Conservation (phyloP, 1,284 basidiomycete genomes). For the Apiotrichum veenhuisii region DNA sequence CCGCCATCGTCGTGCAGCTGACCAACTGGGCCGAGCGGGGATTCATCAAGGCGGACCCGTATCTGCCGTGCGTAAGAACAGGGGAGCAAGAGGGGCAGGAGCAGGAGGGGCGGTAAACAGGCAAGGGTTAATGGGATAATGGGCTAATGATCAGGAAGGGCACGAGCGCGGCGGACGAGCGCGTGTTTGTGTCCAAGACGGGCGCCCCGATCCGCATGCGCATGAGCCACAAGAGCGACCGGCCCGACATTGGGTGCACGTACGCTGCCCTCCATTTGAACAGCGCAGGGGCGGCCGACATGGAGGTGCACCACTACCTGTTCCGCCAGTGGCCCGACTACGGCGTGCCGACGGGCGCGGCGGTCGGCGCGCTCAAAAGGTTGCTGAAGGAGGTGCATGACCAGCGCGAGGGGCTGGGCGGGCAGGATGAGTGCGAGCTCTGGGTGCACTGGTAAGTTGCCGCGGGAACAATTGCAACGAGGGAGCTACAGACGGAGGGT, state of each 20-base stretch:
- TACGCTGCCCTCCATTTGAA: slow-evolving; percentile 14
- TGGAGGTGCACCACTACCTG: slow-evolving; percentile 35
- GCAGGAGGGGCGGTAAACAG: not conserved
- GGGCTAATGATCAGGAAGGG: no score
- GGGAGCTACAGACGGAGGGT: not conserved
- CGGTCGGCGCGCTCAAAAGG: slow-evolving; percentile 23
- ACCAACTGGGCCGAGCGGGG: slow-evolving; percentile 42
- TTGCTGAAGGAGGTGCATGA: slow-evolving; percentile 28
- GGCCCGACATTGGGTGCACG: slow-evolving; percentile 10
- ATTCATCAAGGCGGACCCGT: slow-evolving; percentile 39
- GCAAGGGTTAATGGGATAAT: no score
- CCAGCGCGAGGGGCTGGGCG: slow-evolving; percentile 19
- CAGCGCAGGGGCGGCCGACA: slow-evolving; percentile 3
- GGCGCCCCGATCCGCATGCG: not conserved
- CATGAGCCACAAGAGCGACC: not conserved
- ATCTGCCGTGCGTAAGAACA: slow-evolving; percentile 38
- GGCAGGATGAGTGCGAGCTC: slow-evolving; percentile 30
- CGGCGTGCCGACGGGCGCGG: slow-evolving; percentile 37
- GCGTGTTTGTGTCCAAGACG: not conserved
- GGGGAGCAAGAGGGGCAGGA: no score
- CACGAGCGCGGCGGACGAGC: not conserved
- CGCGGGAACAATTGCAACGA: not conserved
- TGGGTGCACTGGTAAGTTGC: slow-evolving; percentile 48
- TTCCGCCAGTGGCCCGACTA: slow-evolving; percentile 47
- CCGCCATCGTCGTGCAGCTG: slow-evolving; percentile 40